phyloP scores from a whole-genome alignment of 208 protist genomes.

The Trypanosoma scelopori region DNA sequence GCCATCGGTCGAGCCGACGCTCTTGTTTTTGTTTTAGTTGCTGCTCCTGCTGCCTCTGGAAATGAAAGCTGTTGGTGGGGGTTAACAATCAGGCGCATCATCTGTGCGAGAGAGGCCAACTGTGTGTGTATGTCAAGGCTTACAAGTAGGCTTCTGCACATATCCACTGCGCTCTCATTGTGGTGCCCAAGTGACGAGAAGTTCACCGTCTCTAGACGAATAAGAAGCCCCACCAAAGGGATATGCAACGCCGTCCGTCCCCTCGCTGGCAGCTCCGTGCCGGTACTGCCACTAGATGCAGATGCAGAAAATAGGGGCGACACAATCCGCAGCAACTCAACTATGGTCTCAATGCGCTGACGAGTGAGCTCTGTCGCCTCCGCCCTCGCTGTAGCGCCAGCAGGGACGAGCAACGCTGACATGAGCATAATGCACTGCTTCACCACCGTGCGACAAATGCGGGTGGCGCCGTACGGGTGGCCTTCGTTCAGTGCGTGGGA shows the following conservation, averaged over 20 bases:
- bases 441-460: constrained; percentile 39
- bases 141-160: constrained; percentile 71
- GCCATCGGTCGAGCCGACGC: too few relatives aligned
- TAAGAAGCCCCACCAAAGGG: constrained; percentile 76
- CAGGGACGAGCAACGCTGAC: constrained; percentile 54
- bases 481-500: constrained; percentile 64
- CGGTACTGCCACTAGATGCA: constrained; percentile 2
- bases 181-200: constrained; percentile 47
- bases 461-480: constrained; percentile 36
- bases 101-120: constrained; percentile 69
- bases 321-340: constrained; percentile 65
- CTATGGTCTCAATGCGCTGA: constrained; percentile 54
- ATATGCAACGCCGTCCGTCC: constrained; percentile 57
- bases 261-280: constrained; percentile 2
- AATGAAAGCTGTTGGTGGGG: constrained; percentile 50
- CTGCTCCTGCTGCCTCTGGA: neutral
- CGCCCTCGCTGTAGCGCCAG: neutral
- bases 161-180: constrained; percentile 70
- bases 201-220: constrained; percentile 67
- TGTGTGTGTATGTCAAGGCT: constrained; percentile 85
- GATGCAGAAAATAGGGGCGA: constrained; percentile 60
- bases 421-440: constrained; percentile 79
- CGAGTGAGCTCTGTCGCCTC: constrained; percentile 25
- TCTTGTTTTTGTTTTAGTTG: constrained; percentile 11
- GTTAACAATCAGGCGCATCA: constrained; percentile 81